Base-by-base conservation (phyloP, 768 basidiomycete species). In the Suillus brevipes region DNA sequence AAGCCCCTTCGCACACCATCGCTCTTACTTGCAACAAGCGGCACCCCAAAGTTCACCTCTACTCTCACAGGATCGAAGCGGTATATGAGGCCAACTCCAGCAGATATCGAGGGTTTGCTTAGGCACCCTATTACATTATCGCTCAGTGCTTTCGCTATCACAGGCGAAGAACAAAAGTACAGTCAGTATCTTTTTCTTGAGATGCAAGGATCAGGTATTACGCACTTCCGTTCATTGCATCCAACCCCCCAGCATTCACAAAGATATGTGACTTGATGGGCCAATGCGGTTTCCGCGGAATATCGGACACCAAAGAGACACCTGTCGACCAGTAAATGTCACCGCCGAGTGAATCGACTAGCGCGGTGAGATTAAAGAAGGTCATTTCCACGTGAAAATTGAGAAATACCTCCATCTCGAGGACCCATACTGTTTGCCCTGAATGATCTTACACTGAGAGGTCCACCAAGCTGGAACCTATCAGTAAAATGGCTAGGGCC, bases 391-490 rank as follows among this genome's bases (percentile, higher is more conserved):
- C 36, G 50, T 65, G 58, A 25, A 42, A 25, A 38, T 34, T 43
- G 16, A 58, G 38, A 55, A 38, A 40, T 42, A 75, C 93, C 71
- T 20, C 87, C 85, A 66, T 95, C 93, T 25, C 82, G 83, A 0
- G 91, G 89, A 6, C 95, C 95, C 79, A 97, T 81, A 4, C 88
- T 81, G 71, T 92, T 93, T 7, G 82, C 80, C 52, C 83, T 83
- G 78, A 97, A 96, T 60, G 87, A 85, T 6, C 97, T 82, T 0
- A 99, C 82, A 61, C 88, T 93, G 8, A 89, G 85, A 0, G 97
- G 95, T 0, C 97, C 97, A 31, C 97, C 97, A 0, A 98, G 83
- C 68, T 97, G 95, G 75, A 95, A 95, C 6, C 95, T 87, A 77
- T 99, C 97, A 1, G 88, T 83, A 70, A 93, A 90, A 28, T 87